A percentile compares a stretch with the other conserved stretches of the same genome.
Evolutionary conservation across 805 yeast species (phyloP).

Genomic region (Maudiozyma saulgeensis): DNA sequence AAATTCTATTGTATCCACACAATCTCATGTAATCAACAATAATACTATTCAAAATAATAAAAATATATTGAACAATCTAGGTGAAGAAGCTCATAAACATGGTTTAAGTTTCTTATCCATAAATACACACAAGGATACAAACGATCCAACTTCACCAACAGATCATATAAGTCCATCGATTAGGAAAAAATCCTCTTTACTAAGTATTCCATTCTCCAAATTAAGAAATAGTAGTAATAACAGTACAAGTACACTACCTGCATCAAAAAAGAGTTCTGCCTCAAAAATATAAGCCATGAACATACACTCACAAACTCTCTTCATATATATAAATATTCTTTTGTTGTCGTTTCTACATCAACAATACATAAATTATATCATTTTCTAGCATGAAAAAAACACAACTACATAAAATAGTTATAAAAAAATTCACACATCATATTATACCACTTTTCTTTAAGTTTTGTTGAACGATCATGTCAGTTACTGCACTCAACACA

Average conservation of each 20-base stretch:
- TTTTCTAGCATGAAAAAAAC: background rate
- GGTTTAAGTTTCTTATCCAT: background rate
- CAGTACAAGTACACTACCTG: background rate
- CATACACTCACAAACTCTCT: background rate
- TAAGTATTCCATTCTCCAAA: constrained; percentile 24
- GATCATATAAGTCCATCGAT: background rate
- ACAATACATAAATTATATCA: background rate
- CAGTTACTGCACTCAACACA: constrained; percentile 87
- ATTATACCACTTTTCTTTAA: constrained; percentile 69
- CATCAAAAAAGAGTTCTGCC: background rate
- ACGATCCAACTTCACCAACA: background rate
- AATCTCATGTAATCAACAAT: constrained; percentile 4
- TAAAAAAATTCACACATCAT: constrained; percentile 17
- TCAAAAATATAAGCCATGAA: background rate
- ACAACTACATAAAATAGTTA: background rate
- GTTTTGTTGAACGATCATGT: constrained; percentile 77
- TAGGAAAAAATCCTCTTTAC: constrained; percentile 16
- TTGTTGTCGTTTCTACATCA: background rate
- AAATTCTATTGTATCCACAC: background rate
- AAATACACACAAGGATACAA: background rate
- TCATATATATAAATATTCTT: background rate
- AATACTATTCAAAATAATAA: constrained; percentile 8
- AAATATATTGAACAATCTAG: constrained; percentile 6
- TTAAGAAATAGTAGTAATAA: constrained; percentile 12
- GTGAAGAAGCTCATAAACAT: constrained; percentile 5